These are phyloP conservation scores for Pseudogymnoascus sp. DNA, from an alignment of 2,329 filamentous ascomycete genomes.

Conservation along the genomic window DNA sequence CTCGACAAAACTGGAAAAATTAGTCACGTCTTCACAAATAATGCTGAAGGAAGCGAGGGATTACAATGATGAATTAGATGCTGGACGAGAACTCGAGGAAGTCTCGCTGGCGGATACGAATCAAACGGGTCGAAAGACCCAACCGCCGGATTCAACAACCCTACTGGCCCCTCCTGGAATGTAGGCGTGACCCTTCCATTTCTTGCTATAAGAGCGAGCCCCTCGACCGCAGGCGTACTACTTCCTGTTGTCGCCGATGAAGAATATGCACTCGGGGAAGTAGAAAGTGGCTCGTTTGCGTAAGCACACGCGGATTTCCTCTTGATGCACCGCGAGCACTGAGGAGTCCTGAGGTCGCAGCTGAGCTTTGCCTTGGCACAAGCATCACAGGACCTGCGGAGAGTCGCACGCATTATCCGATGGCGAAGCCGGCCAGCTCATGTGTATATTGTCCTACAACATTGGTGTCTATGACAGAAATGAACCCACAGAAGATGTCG, in stretches of 20 bases:
- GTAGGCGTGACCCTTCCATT: neutral
- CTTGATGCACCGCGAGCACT: slow-evolving; percentile 47
- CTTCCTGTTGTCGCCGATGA: slow-evolving; percentile 11
- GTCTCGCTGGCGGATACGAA: slow-evolving; percentile 45
- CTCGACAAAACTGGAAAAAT: slow-evolving; percentile 41
- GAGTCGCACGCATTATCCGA: slow-evolving; percentile 43
- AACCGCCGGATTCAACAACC: slow-evolving; percentile 22
- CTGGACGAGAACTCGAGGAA: slow-evolving; percentile 43
- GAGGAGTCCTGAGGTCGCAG: slow-evolving; percentile 46
- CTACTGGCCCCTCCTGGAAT: neutral
- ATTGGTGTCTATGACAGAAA: neutral
- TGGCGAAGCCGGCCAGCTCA: neutral
- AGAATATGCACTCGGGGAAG: neutral
- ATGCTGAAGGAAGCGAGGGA: slow-evolving; percentile 18
- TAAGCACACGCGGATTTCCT: slow-evolving; percentile 41
- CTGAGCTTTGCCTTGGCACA: slow-evolving; percentile 48
- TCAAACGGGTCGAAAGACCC: slow-evolving; percentile 46
- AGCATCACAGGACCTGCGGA: slow-evolving; percentile 47
- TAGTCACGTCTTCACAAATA: neutral
- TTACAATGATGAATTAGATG: slow-evolving; percentile 48
- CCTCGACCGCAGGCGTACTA: slow-evolving; percentile 1
- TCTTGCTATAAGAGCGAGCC: neutral
- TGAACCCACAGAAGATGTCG: neutral
- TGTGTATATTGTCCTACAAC: neutral
- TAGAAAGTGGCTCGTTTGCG: slow-evolving; percentile 43